Base-by-base conservation (phyloP, 306 rosid species). In the Calophaca sinica region DNA sequence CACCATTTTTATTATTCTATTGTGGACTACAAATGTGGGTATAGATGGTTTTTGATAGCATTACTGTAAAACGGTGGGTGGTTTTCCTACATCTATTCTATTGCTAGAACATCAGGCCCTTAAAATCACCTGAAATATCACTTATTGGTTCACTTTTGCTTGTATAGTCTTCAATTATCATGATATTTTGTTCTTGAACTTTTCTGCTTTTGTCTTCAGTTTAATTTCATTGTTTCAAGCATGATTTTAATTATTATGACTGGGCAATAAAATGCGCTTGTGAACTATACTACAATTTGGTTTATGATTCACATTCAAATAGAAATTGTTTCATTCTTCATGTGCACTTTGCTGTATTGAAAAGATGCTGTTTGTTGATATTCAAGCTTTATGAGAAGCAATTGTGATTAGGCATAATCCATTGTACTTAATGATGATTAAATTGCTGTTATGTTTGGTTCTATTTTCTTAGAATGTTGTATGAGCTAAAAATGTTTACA, bases 281-380 rank as follows among this genome's bases (percentile, higher is more conserved):
- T 67, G 62, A 41, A 58, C 50, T 42, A 15, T 12, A 8, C 33
- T 41, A 38, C 31, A 57, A 39, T 59, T 57, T 65, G 57, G 45
- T 28, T 28, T 12, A 33, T 59, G 53, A 28, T 38, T 62, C n/a
- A 3, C 55, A 39, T 70, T 46, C n/a, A 14, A 62, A 50, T 53
- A 20, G 49, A 20, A 54, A 45, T 26, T 53, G n/a, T 61, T 26
- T n/a, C 13, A 11, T 35, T 65, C 39, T 70, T 52, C 36, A 32
- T 78, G 15, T 53, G 59, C 46, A 35, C 62, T 45, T 67, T 60
- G 35, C 65, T 11, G 13, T 57, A 46, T 55, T 13, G 5, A 42
- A 68, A 31, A 67, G 78, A 20, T 20, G 79, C 39, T 50, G 38
- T 51, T 61, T 45, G 26, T 52, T n/a, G 41, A 73, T 46, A 46